Percentiles rank a stretch among this genome's conserved stretches.
phyloP scores from a whole-genome alignment of 208 protist genomes.

The Novymonas esmeraldas region DNA sequence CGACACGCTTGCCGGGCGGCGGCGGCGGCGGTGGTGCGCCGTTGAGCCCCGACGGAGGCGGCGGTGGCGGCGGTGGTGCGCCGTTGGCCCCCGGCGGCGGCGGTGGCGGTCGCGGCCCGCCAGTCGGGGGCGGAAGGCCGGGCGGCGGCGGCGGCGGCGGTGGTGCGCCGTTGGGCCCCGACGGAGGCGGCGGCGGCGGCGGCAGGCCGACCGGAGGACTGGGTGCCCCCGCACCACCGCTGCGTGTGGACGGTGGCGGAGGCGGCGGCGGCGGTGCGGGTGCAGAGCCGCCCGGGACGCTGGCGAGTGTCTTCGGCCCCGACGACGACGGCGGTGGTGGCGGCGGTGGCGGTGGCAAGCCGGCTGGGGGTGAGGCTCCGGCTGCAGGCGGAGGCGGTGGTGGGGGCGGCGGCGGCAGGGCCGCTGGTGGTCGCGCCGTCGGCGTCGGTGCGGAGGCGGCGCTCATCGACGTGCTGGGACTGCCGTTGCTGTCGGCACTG shows the following conservation, averaged over 20 bases:
- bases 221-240: not conserved
- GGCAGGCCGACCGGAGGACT: constrained; percentile 27
- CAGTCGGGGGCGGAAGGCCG: constrained; percentile 15
- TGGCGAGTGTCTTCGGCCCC: too few species aligned
- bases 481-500: not conserved
- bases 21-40: constrained; percentile 23
- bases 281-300: not conserved
- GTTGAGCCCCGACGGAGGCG: constrained; percentile 25
- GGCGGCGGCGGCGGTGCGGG: constrained; percentile 6
- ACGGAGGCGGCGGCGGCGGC: constrained; percentile 30
- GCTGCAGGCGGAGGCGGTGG: constrained; percentile 1
- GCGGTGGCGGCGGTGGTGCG: constrained; percentile 31
- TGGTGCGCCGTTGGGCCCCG: not conserved
- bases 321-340: too few species aligned
- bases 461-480: not conserved
- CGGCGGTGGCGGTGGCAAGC: constrained; percentile 28
- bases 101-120: constrained; percentile 12
- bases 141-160: constrained; percentile 38
- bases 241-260: constrained; percentile 16
- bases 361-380: not conserved
- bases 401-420: not conserved
- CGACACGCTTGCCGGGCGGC: constrained; percentile 27
- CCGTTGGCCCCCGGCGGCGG: constrained; percentile 9
- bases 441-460: not conserved
- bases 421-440: constrained; percentile 12